Percentiles rank a stretch among this genome's conserved stretches.
Evolutionary conservation across 768 basidiomycete species (phyloP).

Genomic region (Leccinellum rugosiceps): DNA sequence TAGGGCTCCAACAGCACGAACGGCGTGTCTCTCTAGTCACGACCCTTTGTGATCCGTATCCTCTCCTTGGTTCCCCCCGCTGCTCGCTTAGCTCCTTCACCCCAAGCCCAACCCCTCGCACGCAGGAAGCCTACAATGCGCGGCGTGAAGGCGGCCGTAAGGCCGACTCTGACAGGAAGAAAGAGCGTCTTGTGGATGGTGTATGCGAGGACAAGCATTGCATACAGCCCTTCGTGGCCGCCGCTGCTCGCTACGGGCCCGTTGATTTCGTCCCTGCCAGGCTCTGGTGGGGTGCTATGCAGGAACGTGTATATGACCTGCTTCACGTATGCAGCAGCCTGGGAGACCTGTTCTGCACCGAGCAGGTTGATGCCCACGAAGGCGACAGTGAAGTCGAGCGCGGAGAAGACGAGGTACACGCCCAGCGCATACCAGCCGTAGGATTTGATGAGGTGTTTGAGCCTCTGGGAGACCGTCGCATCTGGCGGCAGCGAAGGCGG

Average conservation of each 20-base stretch:
- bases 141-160: slow-evolving; percentile 86
- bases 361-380: slow-evolving; percentile 83
- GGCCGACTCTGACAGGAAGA: slow-evolving; percentile 82
- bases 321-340: slow-evolving; percentile 58
- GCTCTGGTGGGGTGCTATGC: slow-evolving; percentile 55
- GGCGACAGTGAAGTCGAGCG: slow-evolving; percentile 79
- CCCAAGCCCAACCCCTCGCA: slow-evolving; percentile 77
- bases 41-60: slow-evolving; percentile 24
- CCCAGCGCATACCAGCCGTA: slow-evolving; percentile 97
- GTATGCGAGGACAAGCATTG: slow-evolving; percentile 91
- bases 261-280: slow-evolving; percentile 65
- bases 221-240: slow-evolving; percentile 77
- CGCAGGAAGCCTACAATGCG: slow-evolving; percentile 82
- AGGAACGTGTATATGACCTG: slow-evolving; percentile 43
- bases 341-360: slow-evolving; percentile 87
- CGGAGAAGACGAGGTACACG: slow-evolving; percentile 73
- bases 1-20: slow-evolving; percentile 1
- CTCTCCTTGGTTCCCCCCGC: slow-evolving; percentile 42
- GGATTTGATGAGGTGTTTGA: slow-evolving; percentile 81
- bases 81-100: slow-evolving; percentile 65
- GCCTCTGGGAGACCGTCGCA: slow-evolving; percentile 60
- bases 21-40: slow-evolving; percentile 11
- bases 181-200: slow-evolving; percentile 94
- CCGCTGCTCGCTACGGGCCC: slow-evolving; percentile 29
- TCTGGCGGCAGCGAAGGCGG: slow-evolving; percentile 39